Percentiles rank a stretch among this genome's conserved stretches.
These are phyloP conservation scores for Ogataea sp. DNA, from an alignment of 805 yeast species.

Conservation along the genomic window DNA sequence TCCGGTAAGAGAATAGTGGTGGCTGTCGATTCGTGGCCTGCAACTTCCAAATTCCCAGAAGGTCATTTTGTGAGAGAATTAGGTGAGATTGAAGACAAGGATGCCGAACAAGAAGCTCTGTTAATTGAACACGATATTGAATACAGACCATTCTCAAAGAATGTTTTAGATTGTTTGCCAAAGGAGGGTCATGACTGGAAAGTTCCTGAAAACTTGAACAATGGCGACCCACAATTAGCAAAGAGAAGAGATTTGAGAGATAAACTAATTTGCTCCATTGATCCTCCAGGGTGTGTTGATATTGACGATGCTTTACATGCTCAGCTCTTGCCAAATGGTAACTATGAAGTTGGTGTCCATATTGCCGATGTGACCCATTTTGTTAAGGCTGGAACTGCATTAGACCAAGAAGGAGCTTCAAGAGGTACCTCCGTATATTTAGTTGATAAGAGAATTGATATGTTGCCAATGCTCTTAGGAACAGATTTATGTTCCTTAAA, in stretches of 20 bases:
- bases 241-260: constrained; percentile 84
- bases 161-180: constrained; percentile 89
- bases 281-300: constrained; percentile 98
- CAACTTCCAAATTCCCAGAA: constrained; percentile 74
- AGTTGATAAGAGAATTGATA: constrained; percentile 97
- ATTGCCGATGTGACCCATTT: constrained; percentile 98
- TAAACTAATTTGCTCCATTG: constrained; percentile 86
- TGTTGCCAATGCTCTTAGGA: constrained; percentile 93
- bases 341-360: constrained; percentile 96
- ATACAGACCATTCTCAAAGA: constrained; percentile 88
- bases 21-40: constrained; percentile 90
- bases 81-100: constrained; percentile 85
- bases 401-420: constrained; percentile 93
- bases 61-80: constrained; percentile 90
- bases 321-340: constrained; percentile 74
- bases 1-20: constrained; percentile 88
- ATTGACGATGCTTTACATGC: constrained; percentile 98
- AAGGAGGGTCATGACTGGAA: constrained; percentile 89
- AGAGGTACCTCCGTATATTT: constrained; percentile 96
- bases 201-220: constrained; percentile 60
- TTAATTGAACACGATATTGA: constrained; percentile 93
- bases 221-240: constrained; percentile 44
- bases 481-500: constrained; percentile 92
- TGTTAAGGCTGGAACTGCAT: constrained; percentile 84
- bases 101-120: constrained; percentile 94